Conservation (phyloP, 768 basidiomycete genomes). For the Saitozyma sp. region DNA sequence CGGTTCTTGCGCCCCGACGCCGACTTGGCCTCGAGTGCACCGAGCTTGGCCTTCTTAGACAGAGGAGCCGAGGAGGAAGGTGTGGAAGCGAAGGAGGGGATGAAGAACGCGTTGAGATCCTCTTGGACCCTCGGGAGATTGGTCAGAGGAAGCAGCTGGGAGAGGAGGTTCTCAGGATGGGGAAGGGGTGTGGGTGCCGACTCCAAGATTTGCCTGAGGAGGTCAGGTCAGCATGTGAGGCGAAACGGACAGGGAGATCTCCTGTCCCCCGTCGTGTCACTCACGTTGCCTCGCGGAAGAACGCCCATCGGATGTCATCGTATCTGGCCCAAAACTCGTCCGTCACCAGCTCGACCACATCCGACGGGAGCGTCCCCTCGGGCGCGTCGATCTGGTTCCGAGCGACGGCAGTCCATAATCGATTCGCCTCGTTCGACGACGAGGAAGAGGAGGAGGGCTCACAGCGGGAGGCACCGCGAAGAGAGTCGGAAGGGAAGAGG, state of each 20-base stretch:
- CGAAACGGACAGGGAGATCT: not conserved
- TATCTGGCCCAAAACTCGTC: conserved; percentile 50
- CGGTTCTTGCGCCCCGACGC: conserved; percentile 15
- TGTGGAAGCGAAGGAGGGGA: conserved; percentile 31
- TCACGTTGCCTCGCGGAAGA: conserved; percentile 50
- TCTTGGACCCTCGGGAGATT: conserved; percentile 44
- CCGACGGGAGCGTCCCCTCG: conserved; percentile 35
- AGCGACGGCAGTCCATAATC: conserved; percentile 20
- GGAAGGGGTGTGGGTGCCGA: not conserved
- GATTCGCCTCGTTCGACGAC: too few relatives aligned
- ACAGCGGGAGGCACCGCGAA: conserved; percentile 32
- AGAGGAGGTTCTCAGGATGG: conserved; percentile 34
- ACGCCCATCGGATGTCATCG: conserved; percentile 50
- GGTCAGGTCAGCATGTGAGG: too few relatives aligned
- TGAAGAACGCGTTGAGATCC: conserved; percentile 50
- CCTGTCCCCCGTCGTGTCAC: conserved; percentile 2
- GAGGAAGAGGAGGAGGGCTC: not conserved
- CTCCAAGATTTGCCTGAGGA: conserved; percentile 14
- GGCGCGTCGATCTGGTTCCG: conserved; percentile 42
- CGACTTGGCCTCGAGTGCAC: not conserved
- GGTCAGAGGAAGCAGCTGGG: conserved; percentile 42
- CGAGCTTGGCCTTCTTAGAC: not conserved
- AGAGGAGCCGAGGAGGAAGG: conserved; percentile 14
- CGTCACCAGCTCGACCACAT: conserved; percentile 39
- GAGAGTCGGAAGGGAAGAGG: conserved; percentile 30